Percentiles rank a stretch among this genome's conserved stretches.
These are phyloP conservation scores for Biscogniauxia mediterranea DNA, from an alignment of 2,329 filamentous ascomycete genomes.

Conservation along the genomic window DNA sequence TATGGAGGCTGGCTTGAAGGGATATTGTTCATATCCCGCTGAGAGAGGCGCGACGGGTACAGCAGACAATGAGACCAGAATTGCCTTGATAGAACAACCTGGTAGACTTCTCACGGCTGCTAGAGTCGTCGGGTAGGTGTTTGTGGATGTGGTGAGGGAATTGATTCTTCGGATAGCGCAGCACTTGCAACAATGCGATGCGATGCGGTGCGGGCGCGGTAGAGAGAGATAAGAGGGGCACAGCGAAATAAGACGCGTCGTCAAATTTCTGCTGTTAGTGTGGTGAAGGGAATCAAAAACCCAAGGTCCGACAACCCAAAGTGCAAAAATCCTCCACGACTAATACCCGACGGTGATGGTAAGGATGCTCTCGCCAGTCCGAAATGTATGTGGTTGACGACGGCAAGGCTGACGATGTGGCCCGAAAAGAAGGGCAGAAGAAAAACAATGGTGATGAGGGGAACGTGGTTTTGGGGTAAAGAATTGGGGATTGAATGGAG, in stretches of 20 bases:
- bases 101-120: constrained; percentile 20
- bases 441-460: constrained; percentile 31
- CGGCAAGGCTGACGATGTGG: constrained; percentile 23
- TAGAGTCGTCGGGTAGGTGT: constrained; percentile 7
- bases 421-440: constrained; percentile 17
- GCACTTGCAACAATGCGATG: background rate
- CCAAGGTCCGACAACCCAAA: constrained; percentile 19
- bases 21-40: constrained; percentile 53
- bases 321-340: constrained; percentile 31
- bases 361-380: constrained; percentile 27
- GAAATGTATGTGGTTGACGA: constrained; percentile 22
- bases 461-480: constrained; percentile 35
- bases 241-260: constrained; percentile 17
- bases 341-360: constrained; percentile 30
- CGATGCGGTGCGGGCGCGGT: background rate
- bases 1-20: constrained; percentile 40
- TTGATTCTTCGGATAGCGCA: constrained; percentile 5
- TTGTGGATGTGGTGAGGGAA: background rate
- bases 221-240: constrained; percentile 12
- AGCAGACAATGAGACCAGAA: constrained; percentile 23
- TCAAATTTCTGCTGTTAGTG: constrained; percentile 5
- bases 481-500: constrained; percentile 36
- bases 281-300: constrained; percentile 17
- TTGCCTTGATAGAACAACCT: constrained; percentile 24
- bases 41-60: constrained; percentile 24